Conservation (phyloP, 2,329 filamentous ascomycete species). For the Claviceps digitariae region DNA sequence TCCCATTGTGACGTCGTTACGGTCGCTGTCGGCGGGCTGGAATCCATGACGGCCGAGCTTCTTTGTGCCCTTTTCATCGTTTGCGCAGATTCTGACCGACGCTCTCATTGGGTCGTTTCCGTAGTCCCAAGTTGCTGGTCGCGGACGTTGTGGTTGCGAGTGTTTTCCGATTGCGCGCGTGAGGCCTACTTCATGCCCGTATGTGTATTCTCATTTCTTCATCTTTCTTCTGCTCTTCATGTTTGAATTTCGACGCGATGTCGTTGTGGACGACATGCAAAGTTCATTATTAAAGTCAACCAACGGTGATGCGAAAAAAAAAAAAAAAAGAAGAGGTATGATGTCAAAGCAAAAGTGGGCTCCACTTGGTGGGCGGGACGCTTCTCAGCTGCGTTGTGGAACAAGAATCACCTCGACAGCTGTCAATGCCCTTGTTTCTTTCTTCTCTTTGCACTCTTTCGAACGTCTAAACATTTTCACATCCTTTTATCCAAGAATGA, state of each 20-base stretch:
- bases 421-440: not conserved
- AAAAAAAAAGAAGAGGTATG: not conserved
- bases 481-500: no score
- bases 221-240: not conserved
- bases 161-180: not conserved
- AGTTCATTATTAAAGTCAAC: not conserved
- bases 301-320: not conserved
- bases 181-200: not conserved
- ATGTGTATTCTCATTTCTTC: no score
- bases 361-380: not conserved
- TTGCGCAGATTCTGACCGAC: not conserved
- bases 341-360: not conserved
- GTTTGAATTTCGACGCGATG: not conserved
- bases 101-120: not conserved
- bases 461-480: no score
- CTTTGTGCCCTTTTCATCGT: not conserved
- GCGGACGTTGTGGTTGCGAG: not conserved
- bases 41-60: not conserved
- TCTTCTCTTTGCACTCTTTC: not conserved
- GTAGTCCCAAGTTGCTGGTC: no score
- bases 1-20: constrained; percentile 17
- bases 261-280: not conserved
- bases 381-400: not conserved
- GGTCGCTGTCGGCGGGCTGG: not conserved
- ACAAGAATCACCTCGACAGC: not conserved